Base-by-base conservation (phyloP, 345 rosid species). In the Lepidium aucheri region DNA sequence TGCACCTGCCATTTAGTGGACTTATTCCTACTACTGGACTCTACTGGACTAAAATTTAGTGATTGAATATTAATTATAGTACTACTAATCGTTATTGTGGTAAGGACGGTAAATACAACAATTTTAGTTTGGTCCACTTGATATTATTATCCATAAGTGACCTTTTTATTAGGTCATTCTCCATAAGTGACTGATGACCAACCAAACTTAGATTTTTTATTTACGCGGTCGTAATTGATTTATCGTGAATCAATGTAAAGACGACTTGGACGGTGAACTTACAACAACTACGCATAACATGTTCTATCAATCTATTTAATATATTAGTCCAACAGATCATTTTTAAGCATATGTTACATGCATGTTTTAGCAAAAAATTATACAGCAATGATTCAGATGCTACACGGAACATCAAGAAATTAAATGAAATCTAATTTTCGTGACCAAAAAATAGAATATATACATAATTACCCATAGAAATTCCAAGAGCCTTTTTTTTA, bases 261-360 rank as follows among this genome's bases (percentile, higher is more conserved):
- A 38, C 11, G 33, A 45, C 56, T 63, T 63, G 64, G 69, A 71
- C 75, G 75, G 75, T 55, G 36, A 63, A 24, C 41, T 61, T 53
- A 70, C 54, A 70, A 43, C 74, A 12, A 61, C 74, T 9, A 71
- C 75, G 57, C 63, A 7, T 17, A 28, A 11, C 75, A 53, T 71
- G 69, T 28, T 61, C 8, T 36, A 55, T 18, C 69, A 45, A 63
- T 61, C 47, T 47, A 34, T 34, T 11, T 60, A 28, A 28, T 28
- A 52, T 14, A 20, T 10, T 22, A 20, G 47, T 34, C 68, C 40
- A 7, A 22, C 13, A 43, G 34, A 52, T 11, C 5, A 8, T 33
- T 7, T 6, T 32, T 9, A 49, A 36, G 30, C 46, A 47, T 36
- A 32, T 52, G 57, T 36, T 68, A 16, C n/a, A n/a, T 35, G 46